Base-by-base conservation (phyloP, 129 eudicot species). In the Daucus carota region DNA sequence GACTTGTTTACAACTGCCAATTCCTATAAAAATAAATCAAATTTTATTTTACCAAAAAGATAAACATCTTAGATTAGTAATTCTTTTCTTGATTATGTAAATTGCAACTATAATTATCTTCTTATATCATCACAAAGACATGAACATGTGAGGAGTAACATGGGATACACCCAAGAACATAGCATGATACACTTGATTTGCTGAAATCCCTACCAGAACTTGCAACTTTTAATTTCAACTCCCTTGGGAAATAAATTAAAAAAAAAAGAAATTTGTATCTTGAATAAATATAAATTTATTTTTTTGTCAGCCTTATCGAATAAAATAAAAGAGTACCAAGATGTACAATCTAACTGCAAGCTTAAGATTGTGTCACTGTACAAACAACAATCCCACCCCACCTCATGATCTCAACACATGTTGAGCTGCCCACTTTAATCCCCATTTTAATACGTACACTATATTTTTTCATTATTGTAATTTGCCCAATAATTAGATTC, bases 111-210 rank as follows among this genome's bases (percentile, higher is more conserved):
- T 63, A 63, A 16, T 63, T 63, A 28, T 29, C 2, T 57, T 22
- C 2, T 0, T 26, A 63, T 15, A 63, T 24, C 5, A 62, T 62
- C 5, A 62, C n/a, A 18, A 63, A 63, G 29, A 63, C 70, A 63
- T 63, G 36, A 63, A 63, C 70, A 63, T 63, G 70, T 63, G 70
- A 63, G 3, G 14, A 29, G 70, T 63, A 63, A 63, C 70, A 63
- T 63, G 70, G 70, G 70, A 63, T 31, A 63, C 70, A 29, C 70
- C 29, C 16, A 63, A 29, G 18, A 63, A 63, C 70, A 63, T 63
- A 5, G 29, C 70, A 29, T 63, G 38, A 63, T 63, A 63, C 40
- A 63, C 16, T 62, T 62, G 2, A 54, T 7, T 54, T 54, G 29
- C 62, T 22, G 8, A 62, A 62, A 62, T 26, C 36, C 68, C 68